These are phyloP conservation scores for Boeremia lycopersici DNA, from an alignment of 2,329 filamentous ascomycete genomes.

Conservation along the genomic window DNA sequence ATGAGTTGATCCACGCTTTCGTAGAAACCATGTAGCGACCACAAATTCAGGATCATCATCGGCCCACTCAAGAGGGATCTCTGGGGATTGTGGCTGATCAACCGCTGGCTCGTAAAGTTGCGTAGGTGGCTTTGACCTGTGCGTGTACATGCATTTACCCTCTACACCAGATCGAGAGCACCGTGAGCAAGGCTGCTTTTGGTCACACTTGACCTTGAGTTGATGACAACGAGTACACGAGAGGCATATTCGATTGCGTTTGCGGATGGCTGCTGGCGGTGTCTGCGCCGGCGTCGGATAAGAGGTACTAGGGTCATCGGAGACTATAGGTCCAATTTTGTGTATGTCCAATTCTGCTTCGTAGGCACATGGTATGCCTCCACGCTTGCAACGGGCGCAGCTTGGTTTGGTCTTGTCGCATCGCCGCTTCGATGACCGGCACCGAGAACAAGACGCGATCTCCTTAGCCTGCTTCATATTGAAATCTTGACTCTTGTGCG, in stretches of 20 bases:
- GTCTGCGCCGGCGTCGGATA: neutral
- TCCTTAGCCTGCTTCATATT: conserved; percentile 15
- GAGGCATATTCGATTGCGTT: conserved; percentile 22
- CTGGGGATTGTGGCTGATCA: neutral
- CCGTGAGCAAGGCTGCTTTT: conserved; percentile 24
- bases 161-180: conserved; percentile 22
- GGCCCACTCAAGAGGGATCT: conserved; percentile 9
- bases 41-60: conserved; percentile 24
- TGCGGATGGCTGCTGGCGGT: conserved; percentile 7
- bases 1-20: conserved; percentile 23
- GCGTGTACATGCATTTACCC: conserved; percentile 23
- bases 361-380: conserved; percentile 16
- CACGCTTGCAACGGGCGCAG: conserved; percentile 20
- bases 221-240: conserved; percentile 33
- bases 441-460: conserved; percentile 22
- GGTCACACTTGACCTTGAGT: conserved; percentile 32
- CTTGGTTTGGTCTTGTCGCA: conserved; percentile 26
- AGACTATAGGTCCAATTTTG: neutral
- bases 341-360: neutral
- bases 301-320: neutral
- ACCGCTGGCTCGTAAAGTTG: neutral
- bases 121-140: conserved; percentile 6
- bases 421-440: conserved; percentile 23
- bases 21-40: conserved; percentile 28
- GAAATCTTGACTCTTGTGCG: neutral